Evolutionary conservation across 176 grass and related monocot genomes (phyloP), one percentile per base, ranked within the genome.

Genomic region (Oryza rufipogon): DNA sequence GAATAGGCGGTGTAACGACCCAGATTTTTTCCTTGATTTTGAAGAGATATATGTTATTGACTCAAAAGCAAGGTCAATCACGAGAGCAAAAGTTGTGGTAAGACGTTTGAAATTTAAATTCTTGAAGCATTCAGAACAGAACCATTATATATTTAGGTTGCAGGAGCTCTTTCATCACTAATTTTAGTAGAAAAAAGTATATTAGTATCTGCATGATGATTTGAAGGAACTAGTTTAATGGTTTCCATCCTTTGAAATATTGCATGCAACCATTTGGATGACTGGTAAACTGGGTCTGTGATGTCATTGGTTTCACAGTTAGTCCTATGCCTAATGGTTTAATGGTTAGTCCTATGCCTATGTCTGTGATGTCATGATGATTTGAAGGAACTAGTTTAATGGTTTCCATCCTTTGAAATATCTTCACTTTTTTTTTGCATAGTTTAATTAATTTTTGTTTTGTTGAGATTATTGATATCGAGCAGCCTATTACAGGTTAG

Each of bases 31-130:
- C 41, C 96, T 95, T 85, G 96, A 98, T 90, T 95, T 98, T 87
- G 96, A 98, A 83, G 93, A 98, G 89, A 94, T 92, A 68, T 98
- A 98, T 90, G 93, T 89, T n/a, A 98, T 98, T 30, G 89, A 95
- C 70, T 98, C 93, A 8, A 93, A 94, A 92, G 84, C 93, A 90
- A 94, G 88, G 81, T 95, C 93, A 64, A 95, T 94, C 54, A 92
- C 93, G 80, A 89, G 96, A 83, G 89, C 91, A 7, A 92, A 92
- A 93, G 93, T 98, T 85, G 71, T 89, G 92, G 96, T 98, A 95
- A 86, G 83, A 75, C 71, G 73, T 75, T 82, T 1, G 3, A 19
- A 23, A n/a, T 23, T 23, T 58, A 38, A 46, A 19, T 82, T 22
- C 9, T 68, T 10, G 39, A 7, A n/a, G 6, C 30, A 42, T 26